Evolutionary conservation across 345 rosid species (phyloP).

Genomic region (Moricandia arvensis): DNA sequence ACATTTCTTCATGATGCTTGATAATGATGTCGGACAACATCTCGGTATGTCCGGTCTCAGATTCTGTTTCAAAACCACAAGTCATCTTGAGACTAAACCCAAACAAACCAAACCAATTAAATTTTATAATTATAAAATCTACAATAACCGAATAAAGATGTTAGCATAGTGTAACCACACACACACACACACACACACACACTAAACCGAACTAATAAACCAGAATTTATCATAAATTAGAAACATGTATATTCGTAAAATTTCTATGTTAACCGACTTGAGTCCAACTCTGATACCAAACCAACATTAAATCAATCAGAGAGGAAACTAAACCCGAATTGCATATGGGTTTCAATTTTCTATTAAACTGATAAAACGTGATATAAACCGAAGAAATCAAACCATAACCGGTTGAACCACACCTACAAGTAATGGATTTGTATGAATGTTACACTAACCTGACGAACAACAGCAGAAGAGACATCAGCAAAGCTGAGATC

Average conservation of each 20-base stretch:
- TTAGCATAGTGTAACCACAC: neutral
- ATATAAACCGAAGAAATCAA: neutral
- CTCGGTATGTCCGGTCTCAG: slow-evolving; percentile 87
- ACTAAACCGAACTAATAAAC: neutral
- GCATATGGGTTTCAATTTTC: neutral
- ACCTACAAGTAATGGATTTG: too few species aligned
- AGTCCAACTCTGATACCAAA: neutral
- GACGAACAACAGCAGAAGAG: slow-evolving; percentile 85
- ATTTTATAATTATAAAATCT: neutral
- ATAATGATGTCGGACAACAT: slow-evolving; percentile 79
- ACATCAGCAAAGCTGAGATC: slow-evolving; percentile 91
- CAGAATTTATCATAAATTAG: neutral
- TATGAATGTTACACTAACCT: slow-evolving; percentile 46
- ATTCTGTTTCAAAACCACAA: slow-evolving; percentile 47
- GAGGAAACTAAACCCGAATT: neutral
- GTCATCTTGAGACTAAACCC: neutral
- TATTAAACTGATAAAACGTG: neutral
- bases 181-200: too few species aligned
- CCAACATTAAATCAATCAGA: neutral
- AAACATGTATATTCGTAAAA: neutral
- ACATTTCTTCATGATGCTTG: slow-evolving; percentile 81
- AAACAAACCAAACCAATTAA: neutral
- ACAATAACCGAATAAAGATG: neutral
- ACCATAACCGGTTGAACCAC: neutral
- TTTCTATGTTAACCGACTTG: neutral